A percentile compares a stretch with the other conserved stretches of the same genome.
Conservation (phyloP, 805 yeast species). For the Phaffomyces thermotolerans region DNA sequence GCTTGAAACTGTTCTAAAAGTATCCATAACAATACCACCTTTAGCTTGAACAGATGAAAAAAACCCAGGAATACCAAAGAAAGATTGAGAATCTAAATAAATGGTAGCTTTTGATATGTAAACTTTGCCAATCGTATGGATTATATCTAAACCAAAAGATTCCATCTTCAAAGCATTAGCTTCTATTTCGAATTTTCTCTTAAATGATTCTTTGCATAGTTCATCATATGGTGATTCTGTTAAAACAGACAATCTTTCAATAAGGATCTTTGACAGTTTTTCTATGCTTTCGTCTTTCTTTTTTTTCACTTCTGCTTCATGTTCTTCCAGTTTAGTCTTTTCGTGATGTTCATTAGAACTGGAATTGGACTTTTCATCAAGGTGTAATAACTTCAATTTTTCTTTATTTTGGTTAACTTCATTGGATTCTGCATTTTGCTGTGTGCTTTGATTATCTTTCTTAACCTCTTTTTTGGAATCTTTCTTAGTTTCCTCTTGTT, state of each 20-base stretch:
- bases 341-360: slow-evolving; percentile 27
- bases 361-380: neutral
- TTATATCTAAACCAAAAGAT: slow-evolving; percentile 76
- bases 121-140: slow-evolving; percentile 67
- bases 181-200: slow-evolving; percentile 63
- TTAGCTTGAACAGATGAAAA: slow-evolving; percentile 68
- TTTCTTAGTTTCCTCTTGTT: slow-evolving; percentile 7
- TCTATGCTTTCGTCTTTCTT: slow-evolving; percentile 62
- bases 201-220: slow-evolving; percentile 57
- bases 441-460: neutral
- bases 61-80: slow-evolving; percentile 63
- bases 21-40: slow-evolving; percentile 65
- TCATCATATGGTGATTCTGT: slow-evolving; percentile 58
- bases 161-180: slow-evolving; percentile 79
- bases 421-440: neutral
- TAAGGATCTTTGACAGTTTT: slow-evolving; percentile 51
- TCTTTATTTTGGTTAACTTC: slow-evolving; percentile 4
- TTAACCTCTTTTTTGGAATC: neutral
- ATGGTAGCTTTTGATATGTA: slow-evolving; percentile 60
- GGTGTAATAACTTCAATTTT: slow-evolving; percentile 5
- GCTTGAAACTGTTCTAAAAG: slow-evolving; percentile 60
- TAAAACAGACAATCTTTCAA: slow-evolving; percentile 44
- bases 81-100: slow-evolving; percentile 55
- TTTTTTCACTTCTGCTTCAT: slow-evolving; percentile 68
- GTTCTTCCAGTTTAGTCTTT: slow-evolving; percentile 45